Conservation (phyloP, 2,329 filamentous ascomycete genomes). For the Hypocreales sp. region DNA sequence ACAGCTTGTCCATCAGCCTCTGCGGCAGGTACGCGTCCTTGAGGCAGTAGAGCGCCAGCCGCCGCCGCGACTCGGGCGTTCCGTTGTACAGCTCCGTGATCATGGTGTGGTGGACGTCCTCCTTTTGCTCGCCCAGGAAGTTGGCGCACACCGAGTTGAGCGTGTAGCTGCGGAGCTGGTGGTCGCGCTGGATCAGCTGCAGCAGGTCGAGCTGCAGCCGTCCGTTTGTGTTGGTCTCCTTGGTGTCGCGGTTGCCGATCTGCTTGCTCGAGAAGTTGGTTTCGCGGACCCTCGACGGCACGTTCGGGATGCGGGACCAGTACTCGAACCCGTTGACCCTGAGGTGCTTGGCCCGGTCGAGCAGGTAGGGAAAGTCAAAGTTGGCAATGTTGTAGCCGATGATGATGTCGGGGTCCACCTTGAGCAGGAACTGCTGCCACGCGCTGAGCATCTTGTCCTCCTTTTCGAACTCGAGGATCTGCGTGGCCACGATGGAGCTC, state of each 20-base stretch:
- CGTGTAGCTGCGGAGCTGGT: conserved; percentile 92
- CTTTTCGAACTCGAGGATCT: conserved; percentile 67
- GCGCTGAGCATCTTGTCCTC: conserved; percentile 84
- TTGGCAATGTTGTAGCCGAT: conserved; percentile 98
- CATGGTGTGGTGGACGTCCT: conserved; percentile 98
- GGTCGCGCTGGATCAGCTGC: conserved; percentile 88
- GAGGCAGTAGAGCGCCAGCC: conserved; percentile 87
- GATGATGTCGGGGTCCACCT: conserved; percentile 91
- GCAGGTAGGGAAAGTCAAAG: conserved; percentile 93
- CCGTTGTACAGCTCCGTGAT: conserved; percentile 97
- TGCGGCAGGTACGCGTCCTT: conserved; percentile 96
- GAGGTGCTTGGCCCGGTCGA: conserved; percentile 74
- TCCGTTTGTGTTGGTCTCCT: conserved; percentile 87
- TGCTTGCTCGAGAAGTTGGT: conserved; percentile 94
- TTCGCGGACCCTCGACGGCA: conserved; percentile 57
- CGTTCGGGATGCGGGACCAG: conserved; percentile 65
- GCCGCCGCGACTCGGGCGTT: conserved; percentile 78
- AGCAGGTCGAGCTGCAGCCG: conserved; percentile 83
- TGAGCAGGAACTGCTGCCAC: conserved; percentile 81
- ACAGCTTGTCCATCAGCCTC: conserved; percentile 89
- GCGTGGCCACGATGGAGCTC: conserved; percentile 85
- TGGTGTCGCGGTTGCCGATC: conserved; percentile 91
- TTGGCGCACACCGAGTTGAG: conserved; percentile 92
- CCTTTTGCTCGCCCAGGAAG: conserved; percentile 93
- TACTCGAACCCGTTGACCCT: conserved; percentile 70